phyloP scores from a whole-genome alignment of 306 rosid genomes.

The Phaseolus lunatus region DNA sequence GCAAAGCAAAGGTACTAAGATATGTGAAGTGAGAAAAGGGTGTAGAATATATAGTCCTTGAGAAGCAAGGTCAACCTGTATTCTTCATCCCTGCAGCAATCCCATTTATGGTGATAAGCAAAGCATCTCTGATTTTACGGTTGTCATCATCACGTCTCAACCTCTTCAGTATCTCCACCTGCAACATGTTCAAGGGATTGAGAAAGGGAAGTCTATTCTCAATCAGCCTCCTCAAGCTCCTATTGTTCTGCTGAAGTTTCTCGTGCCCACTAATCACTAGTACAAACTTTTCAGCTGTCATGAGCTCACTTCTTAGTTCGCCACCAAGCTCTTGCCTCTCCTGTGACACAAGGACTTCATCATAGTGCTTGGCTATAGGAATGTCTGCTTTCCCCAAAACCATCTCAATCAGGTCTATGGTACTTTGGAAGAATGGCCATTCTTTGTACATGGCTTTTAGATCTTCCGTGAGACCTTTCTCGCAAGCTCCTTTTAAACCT shows the following conservation, averaged over 20 bases:
- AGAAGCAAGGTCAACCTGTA: conserved; percentile 67
- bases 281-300: conserved; percentile 69
- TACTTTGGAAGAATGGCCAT: conserved; percentile 93
- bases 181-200: conserved; percentile 90
- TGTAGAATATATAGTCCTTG: conserved; percentile 37
- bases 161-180: conserved; percentile 92
- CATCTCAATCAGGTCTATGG: conserved; percentile 95
- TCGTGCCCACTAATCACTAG: conserved; percentile 83
- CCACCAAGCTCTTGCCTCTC: conserved; percentile 71
- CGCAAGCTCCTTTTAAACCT: conserved; percentile 81
- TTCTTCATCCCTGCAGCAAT: conserved; percentile 98
- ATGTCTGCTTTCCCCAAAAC: conserved; percentile 89
- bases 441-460: conserved; percentile 84
- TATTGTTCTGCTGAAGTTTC: conserved; percentile 75
- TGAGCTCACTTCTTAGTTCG: conserved; percentile 68
- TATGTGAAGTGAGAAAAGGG: conserved; percentile 1
- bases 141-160: conserved; percentile 77
- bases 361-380: conserved; percentile 93
- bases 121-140: conserved; percentile 79
- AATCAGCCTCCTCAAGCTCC: conserved; percentile 88
- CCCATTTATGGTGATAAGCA: conserved; percentile 92
- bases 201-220: conserved; percentile 91
- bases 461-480: conserved; percentile 82
- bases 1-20: conserved; percentile 9
- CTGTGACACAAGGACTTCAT: conserved; percentile 84